These are phyloP conservation scores for Candida ovalis DNA, from an alignment of 805 yeast genomes.

Conservation along the genomic window DNA sequence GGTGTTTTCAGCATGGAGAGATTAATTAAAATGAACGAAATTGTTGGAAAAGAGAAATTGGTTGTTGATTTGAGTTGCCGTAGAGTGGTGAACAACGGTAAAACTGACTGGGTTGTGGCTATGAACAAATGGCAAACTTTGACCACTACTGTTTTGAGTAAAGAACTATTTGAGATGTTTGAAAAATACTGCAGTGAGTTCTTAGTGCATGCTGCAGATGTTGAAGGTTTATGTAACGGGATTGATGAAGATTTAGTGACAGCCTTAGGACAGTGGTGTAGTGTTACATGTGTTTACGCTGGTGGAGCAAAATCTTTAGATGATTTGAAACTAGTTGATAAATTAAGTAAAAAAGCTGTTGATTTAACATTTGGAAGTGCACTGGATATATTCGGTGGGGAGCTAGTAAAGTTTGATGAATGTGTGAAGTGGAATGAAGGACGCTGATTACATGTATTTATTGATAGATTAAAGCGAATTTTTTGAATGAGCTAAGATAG, in stretches of 20 bases:
- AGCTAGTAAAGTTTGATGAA: conserved; percentile 69
- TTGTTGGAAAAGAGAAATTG: conserved; percentile 64
- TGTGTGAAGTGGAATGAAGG: conserved; percentile 69
- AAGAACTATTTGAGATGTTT: conserved; percentile 50
- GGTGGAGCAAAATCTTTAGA: conserved; percentile 84
- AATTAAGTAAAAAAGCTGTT: conserved; percentile 73
- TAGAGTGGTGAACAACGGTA: conserved; percentile 28
- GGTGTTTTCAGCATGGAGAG: conserved; percentile 51
- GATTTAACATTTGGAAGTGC: conserved; percentile 94
- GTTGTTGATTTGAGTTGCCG: conserved; percentile 91
- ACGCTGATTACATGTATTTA: conserved; percentile 1
- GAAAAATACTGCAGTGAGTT: conserved; percentile 77
- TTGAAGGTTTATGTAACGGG: conserved; percentile 93
- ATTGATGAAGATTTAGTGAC: conserved; percentile 77
- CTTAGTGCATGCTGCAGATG: conserved; percentile 96
- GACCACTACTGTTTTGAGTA: conserved; percentile 58
- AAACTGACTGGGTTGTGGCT: conserved; percentile 80
- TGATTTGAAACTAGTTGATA: conserved; percentile 65
- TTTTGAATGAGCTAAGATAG: background rate
- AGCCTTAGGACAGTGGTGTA: conserved; percentile 73
- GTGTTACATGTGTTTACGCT: conserved; percentile 83
- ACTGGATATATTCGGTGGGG: conserved; percentile 92
- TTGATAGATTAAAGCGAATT: background rate
- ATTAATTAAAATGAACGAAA: conserved; percentile 42
- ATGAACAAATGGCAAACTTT: conserved; percentile 96